Evolutionary conservation across 1,284 basidiomycete species (phyloP), one percentile per base, ranked within the genome.

Genomic region (Porodaedalea pini): DNA sequence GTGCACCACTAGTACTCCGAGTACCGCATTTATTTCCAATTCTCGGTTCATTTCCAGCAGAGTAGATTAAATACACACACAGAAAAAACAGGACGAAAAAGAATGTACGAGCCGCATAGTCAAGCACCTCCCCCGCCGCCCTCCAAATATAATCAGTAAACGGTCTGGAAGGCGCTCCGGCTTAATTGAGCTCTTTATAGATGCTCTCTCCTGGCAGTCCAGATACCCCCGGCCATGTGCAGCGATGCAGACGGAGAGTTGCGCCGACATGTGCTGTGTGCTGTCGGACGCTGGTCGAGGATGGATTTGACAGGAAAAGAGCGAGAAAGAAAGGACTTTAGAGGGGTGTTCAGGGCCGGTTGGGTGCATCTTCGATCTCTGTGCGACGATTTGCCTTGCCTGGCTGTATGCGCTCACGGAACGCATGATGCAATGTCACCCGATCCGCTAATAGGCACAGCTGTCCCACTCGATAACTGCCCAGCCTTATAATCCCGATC

Each of bases 71-170:
- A n/a, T n/a, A n/a, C n/a, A n/a, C n/a, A n/a, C n/a, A n/a, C n/a
- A n/a, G n/a, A n/a, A 8, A 51, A 15, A 4, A 34, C 31, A 21
- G 17, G 34, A 13, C 8, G 5, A 17, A 51, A 25, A 23, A 27
- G 56, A 39, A 66, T 87, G 82, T 88, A 64, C 67, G 82, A 80
- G 78, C 78, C 68, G 63, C 85, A 86, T 84, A 88, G 85, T 88
- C 85, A 85, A 88, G 82, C 82, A 76, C 73, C 73, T 76, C 71
- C 79, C 79, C 80, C 70, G 66, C 76, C 78, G 74, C 70, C 66
- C 64, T 57, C 62, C 57, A 52, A 56, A n/a, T n/a, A 32, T 44
- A 59, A 66, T 65, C 4, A 58, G 70, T 69, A 61, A 64, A 64
- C 58, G n/a, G 19, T 71, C 74, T 79, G 69, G 76, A 73, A 78